These are phyloP conservation scores for Trichophyton schoenleinii DNA, from an alignment of 2,329 filamentous ascomycete species.

Conservation along the genomic window DNA sequence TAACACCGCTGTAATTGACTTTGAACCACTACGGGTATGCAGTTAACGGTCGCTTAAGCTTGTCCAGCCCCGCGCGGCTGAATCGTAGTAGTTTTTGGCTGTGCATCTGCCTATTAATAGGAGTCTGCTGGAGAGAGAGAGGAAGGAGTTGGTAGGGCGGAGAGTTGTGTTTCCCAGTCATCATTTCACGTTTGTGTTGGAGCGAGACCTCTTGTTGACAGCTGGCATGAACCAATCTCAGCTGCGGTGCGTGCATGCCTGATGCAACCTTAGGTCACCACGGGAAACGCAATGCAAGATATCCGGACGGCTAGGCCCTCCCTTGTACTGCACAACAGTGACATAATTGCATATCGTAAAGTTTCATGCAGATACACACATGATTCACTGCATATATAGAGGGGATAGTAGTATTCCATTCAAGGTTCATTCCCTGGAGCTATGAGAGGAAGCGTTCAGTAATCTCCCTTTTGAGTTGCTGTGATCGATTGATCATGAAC, in stretches of 20 bases:
- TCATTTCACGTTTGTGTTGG: background rate
- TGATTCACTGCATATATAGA: background rate
- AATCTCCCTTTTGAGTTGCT: background rate
- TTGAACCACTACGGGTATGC: background rate
- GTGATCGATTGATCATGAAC: background rate
- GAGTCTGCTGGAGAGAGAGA: background rate
- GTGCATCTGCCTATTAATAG: background rate
- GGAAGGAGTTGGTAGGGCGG: background rate
- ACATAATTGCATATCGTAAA: background rate
- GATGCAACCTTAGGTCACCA: background rate
- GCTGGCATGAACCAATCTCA: background rate
- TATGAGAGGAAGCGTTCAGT: background rate
- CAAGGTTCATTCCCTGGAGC: background rate
- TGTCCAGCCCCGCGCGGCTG: background rate
- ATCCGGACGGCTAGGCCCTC: background rate
- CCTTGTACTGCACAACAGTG: background rate
- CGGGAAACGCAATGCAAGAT: background rate
- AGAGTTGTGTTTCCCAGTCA: background rate
- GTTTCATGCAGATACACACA: background rate
- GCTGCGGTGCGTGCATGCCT: background rate
- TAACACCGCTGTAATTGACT: background rate
- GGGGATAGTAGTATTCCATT: background rate
- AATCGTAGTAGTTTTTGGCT: background rate
- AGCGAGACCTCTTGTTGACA: background rate
- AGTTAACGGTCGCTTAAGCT: background rate